Evolutionary conservation across 768 basidiomycete species (phyloP), one percentile per base, ranked within the genome.

Genomic region (Mycena alexandri): DNA sequence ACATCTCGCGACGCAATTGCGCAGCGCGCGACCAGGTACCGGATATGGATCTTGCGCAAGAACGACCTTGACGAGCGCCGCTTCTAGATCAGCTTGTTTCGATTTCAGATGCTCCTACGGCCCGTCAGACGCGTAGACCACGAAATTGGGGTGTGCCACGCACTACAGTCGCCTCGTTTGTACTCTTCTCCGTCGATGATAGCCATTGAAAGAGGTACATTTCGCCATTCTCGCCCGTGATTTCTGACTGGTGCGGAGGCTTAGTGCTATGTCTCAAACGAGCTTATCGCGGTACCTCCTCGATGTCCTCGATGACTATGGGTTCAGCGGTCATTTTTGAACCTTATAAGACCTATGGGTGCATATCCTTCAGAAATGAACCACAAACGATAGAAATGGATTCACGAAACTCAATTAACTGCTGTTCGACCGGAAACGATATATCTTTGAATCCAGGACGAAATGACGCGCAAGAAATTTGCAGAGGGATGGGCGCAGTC

Each of bases 151-250:
- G 9, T n/a, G 44, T 44, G 29, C 11, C 36, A 80, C 92, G 58
- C 73, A 94, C 94, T 33, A 84, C 73, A 1, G 84, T 72, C 17
- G 84, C 80, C 1, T 82, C 79, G 25, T 79, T 81, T 21, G 93
- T 76, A 25, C 82, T 83, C 74, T 85, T 86, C 76, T 94, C 90
- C 3, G 87, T 85, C 12, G 83, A 80, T 9, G 89, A 87, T 12
- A 96, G 84, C 93, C 94, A 97, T 73, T 92, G 91, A 73, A 96
- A 92, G 17, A 96, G 78, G 73, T 93, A 93, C 56, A 95, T 85
- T 69, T 94, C 93, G 16, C 89, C 92, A 77, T 90, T 90, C 63
- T 95, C 94, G 44, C 86, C 89, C 5, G 85, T 78, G 25, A 94
- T 78, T 74, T 91, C 88, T 13, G 88, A 83, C 94, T 95, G 67